These are phyloP conservation scores for Neostapfia colusana DNA, from an alignment of 176 grass and related monocot species.

Conservation along the genomic window DNA sequence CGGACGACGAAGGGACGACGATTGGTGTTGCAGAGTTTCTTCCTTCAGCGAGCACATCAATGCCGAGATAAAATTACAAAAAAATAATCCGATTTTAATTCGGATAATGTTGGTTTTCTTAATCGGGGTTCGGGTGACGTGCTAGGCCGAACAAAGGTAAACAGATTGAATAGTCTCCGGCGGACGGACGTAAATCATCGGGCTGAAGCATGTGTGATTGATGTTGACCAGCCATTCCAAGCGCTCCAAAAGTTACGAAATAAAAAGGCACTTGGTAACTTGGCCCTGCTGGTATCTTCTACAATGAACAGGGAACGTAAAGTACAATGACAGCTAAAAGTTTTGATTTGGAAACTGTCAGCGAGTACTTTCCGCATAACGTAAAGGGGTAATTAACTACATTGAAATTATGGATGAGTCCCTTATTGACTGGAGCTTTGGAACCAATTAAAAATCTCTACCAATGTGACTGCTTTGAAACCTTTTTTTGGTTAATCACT, in stretches of 20 bases:
- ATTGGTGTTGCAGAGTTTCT: no score
- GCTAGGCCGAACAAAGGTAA: no score
- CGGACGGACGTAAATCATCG: no score
- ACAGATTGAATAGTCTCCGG: no score
- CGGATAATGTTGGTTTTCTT: no score
- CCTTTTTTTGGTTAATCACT: not conserved
- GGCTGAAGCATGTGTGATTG: not conserved
- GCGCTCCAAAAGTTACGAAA: not conserved
- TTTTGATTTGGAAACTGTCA: not conserved
- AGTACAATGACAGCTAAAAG: not conserved
- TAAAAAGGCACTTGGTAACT: not conserved
- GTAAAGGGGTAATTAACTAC: not conserved
- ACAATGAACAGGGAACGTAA: not conserved
- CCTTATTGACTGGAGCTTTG: not conserved
- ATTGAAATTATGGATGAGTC: not conserved
- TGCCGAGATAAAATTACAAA: no score
- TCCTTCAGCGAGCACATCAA: no score
- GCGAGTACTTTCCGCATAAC: no score
- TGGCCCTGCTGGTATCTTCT: not conserved
- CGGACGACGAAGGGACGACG: no score
- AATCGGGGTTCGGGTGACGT: no score
- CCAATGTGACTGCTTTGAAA: not conserved
- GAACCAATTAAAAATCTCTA: no score
- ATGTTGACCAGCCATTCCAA: not conserved
- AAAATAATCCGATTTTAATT: no score